phyloP scores from a whole-genome alignment of 768 basidiomycete genomes.

The Cubamyces sp. region DNA sequence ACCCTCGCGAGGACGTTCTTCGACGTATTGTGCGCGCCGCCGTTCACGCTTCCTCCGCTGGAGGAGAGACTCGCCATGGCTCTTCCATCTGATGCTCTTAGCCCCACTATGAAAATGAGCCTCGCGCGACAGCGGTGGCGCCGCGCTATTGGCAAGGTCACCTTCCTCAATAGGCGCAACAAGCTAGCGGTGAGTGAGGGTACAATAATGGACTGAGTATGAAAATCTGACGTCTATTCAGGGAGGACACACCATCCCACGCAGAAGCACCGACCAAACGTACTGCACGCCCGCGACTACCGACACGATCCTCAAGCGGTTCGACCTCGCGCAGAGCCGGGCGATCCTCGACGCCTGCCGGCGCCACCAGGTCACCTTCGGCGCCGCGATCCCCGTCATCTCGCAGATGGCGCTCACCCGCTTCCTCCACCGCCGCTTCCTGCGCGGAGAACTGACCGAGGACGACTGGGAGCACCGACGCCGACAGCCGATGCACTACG shows the following conservation, averaged over 20 bases:
- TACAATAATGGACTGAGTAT: background rate
- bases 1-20: constrained; percentile 50
- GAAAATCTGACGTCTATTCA: constrained; percentile 28
- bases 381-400: constrained; percentile 51
- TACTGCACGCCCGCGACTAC: constrained; percentile 30
- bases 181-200: constrained; percentile 41
- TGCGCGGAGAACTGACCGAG: constrained; percentile 50
- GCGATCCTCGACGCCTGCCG: constrained; percentile 45
- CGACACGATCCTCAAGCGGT: constrained; percentile 35
- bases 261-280: constrained; percentile 42
- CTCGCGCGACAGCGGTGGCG: constrained; percentile 49
- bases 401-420: constrained; percentile 58
- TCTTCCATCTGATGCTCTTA: constrained; percentile 42
- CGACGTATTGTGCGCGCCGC: constrained; percentile 41
- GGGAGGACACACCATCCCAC: constrained; percentile 63
- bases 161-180: constrained; percentile 38
- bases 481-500: constrained; percentile 50
- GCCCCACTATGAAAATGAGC: constrained; percentile 39
- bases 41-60: constrained; percentile 31
- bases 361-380: constrained; percentile 50
- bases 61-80: constrained; percentile 47
- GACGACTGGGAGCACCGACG: constrained; percentile 58
- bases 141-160: constrained; percentile 43
- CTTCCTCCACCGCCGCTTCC: constrained; percentile 49
- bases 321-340: constrained; percentile 38